phyloP scores from a whole-genome alignment of 192 early-diverging fungal genomes.

The Mortierella hygrophila region DNA sequence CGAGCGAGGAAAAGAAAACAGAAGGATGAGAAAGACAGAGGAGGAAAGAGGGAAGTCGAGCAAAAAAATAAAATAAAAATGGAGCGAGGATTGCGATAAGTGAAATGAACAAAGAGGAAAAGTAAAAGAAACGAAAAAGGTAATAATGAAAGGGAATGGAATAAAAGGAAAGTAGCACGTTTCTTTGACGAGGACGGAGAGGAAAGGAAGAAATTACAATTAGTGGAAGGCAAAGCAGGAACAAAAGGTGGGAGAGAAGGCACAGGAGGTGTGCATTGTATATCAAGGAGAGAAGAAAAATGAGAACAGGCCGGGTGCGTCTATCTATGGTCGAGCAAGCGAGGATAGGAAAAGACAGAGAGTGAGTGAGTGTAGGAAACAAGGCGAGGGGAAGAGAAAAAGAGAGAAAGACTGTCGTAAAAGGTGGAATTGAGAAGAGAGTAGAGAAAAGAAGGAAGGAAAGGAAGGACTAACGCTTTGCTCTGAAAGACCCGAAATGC shows the following conservation, averaged over 20 bases:
- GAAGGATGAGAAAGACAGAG: background rate
- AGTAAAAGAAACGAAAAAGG: background rate
- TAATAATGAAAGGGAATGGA: constrained; percentile 14
- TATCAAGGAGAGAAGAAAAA: constrained; percentile 12
- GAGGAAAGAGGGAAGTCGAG: background rate
- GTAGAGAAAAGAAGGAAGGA: constrained; percentile 8
- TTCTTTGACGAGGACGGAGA: constrained; percentile 7
- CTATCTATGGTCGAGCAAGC: background rate
- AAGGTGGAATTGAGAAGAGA: constrained; percentile 1
- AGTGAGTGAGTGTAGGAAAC: background rate
- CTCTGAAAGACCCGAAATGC: background rate
- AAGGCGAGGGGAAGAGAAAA: constrained; percentile 7
- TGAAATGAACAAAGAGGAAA: constrained; percentile 2
- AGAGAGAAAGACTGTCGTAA: background rate
- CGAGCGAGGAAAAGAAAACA: background rate
- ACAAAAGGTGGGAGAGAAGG: background rate
- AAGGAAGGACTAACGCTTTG: background rate
- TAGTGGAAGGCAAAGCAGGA: constrained; percentile 9
- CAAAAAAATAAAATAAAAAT: background rate
- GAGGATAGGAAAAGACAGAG: background rate
- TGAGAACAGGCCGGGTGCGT: background rate
- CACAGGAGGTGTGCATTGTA: constrained; percentile 8
- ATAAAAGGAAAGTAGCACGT: background rate
- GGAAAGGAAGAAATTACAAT: background rate
- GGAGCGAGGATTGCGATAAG: background rate